Evolutionary conservation across 108 stramenopile genomes (phyloP).

Genomic region (Schizochytrium sp.): DNA sequence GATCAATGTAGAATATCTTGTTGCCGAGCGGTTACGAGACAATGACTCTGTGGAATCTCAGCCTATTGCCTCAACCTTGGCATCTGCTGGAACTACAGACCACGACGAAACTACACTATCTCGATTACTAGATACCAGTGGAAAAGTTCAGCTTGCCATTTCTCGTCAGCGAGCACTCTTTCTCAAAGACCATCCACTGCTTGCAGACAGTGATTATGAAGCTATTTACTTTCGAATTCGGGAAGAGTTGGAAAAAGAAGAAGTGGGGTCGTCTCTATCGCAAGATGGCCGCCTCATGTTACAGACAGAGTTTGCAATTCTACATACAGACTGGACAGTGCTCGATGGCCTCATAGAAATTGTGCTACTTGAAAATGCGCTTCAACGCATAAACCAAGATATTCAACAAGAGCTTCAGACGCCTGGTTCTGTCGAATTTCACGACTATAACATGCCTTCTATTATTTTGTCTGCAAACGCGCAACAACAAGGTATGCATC

Average conservation of each 20-base stretch:
- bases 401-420: slow-evolving; percentile 14
- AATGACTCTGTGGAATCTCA: not conserved
- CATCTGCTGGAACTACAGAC: not conserved
- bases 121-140: slow-evolving; percentile 3
- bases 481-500: not conserved
- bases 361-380: slow-evolving; percentile 8
- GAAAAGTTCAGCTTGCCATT: slow-evolving; percentile 54
- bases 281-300: not conserved
- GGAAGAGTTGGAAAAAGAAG: not conserved
- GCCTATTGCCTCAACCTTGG: not conserved
- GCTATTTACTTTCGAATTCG: slow-evolving; percentile 9
- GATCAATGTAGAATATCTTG: slow-evolving; percentile 48
- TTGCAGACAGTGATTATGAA: slow-evolving; percentile 27
- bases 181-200: not conserved
- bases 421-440: not conserved
- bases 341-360: slow-evolving; percentile 4
- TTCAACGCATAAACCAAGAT: slow-evolving; percentile 10
- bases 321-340: slow-evolving; percentile 40
- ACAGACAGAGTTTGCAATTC: not conserved
- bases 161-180: not conserved
- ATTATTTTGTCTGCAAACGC: not conserved
- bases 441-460: not conserved
- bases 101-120: slow-evolving; percentile 18
- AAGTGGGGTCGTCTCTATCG: not conserved
- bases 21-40: not conserved